Evolutionary conservation across 2,329 filamentous ascomycete species (phyloP), one percentile per base, ranked within the genome.

Genomic region (Venturia carpophila): DNA sequence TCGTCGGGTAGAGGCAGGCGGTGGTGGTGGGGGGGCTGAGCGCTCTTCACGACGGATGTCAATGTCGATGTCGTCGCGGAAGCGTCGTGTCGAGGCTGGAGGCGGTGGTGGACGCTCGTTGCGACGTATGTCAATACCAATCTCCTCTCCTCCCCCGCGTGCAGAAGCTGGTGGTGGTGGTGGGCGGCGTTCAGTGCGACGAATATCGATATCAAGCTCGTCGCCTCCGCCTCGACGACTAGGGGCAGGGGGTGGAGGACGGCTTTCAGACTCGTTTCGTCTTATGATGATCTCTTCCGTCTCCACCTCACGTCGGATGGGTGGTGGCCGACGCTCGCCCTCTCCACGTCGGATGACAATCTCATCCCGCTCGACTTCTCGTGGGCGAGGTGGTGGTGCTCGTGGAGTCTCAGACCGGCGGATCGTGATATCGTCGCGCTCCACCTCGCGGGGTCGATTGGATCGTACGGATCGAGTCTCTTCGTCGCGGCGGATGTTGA

Each of bases 391-490:
- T 43, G 63, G 42, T 49, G 66, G 66, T 69, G 64, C 47, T 73
- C 73, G 43, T 73, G 69, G 11, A 68, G 70, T 62, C 67, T 71
- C 69, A 70, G 77, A 67, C 21, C 78, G 75, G 60, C 79, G 75
- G 67, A 81, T 81, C 70, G 80, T 79, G 71, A 79, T 78, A 64
- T 78, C 73, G 65, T 79, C 75, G 24, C 74, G 72, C 67, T 75
- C 71, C 42, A 73, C 58, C 63, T 74, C 72, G 65, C 72, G 72
- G 56, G 67, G 63, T n/a, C 58, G 60, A 6, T 45, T n/a, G 56
- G 15, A 64, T 62, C 39, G 64, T 21, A 52, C 21, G n/a, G 55
- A 47, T n/a, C 41, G 34, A 9, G 42, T 45, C 19, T 42, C 37
- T 55, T 63, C 60, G 27, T 64, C 56, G 61, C 19, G 65, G 60